Evolutionary conservation across 1,284 basidiomycete species (phyloP).

Genomic region (Pseudozyma thailandica): DNA sequence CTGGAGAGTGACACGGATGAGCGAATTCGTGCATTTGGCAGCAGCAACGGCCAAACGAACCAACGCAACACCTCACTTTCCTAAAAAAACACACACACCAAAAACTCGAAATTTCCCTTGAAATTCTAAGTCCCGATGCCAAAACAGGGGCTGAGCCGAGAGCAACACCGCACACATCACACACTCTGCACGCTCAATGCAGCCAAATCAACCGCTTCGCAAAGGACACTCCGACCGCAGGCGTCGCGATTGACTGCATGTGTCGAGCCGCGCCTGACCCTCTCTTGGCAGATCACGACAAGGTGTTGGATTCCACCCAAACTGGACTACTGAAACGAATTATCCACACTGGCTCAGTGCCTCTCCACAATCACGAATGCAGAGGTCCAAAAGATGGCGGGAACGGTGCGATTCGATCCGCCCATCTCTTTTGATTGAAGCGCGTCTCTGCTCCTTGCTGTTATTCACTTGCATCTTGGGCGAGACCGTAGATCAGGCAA

Average conservation of each 20-base stretch:
- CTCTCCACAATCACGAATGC: neutral
- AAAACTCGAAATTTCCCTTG: conserved; percentile 1
- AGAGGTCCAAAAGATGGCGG: no score
- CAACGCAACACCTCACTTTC: conserved; percentile 42
- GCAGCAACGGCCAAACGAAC: conserved; percentile 12
- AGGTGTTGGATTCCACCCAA: conserved; percentile 9
- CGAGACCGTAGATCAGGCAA: conserved; percentile 19
- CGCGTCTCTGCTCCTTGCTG: conserved; percentile 14
- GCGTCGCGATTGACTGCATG: conserved; percentile 3
- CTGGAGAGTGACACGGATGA: neutral
- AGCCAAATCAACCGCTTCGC: no score
- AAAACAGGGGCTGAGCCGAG: conserved; percentile 13
- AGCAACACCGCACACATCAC: neutral
- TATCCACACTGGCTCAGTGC: conserved; percentile 5
- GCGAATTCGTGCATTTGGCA: conserved; percentile 26
- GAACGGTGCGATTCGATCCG: neutral
- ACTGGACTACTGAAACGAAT: conserved; percentile 1
- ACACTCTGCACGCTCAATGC: conserved; percentile 1
- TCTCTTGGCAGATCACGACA: neutral
- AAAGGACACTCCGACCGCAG: no score
- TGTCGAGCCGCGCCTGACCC: neutral
- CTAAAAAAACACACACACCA: neutral
- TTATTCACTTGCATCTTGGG: neutral
- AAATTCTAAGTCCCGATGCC: conserved; percentile 6
- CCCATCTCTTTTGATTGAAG: conserved; percentile 10